A percentile compares a stretch with the other conserved stretches of the same genome.
phyloP scores from a whole-genome alignment of 441 rosid genomes.

The Daphne laureola region DNA sequence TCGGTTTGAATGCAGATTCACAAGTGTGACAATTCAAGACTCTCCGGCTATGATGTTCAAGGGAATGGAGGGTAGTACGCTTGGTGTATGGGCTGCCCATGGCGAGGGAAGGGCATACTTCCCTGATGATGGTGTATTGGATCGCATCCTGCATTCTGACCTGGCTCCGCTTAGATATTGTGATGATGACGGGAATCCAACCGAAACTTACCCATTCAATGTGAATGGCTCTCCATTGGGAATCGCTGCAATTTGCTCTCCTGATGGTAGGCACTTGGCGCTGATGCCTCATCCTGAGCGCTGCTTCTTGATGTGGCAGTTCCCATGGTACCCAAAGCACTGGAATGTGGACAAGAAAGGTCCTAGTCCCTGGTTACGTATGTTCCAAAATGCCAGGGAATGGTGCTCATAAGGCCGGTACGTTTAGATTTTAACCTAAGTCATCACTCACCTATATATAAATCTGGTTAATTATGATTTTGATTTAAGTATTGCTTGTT shows the following conservation, averaged over 20 bases:
- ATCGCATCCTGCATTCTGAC: slow-evolving; percentile 56
- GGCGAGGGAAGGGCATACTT: slow-evolving; percentile 97
- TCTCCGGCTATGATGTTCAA: slow-evolving; percentile 91
- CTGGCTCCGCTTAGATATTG: slow-evolving; percentile 85
- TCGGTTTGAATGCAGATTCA: slow-evolving; percentile 87
- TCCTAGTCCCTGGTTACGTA: slow-evolving; percentile 18
- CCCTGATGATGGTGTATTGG: slow-evolving; percentile 86
- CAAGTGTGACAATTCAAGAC: slow-evolving; percentile 65
- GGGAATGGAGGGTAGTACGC: slow-evolving; percentile 92
- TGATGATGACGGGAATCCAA: slow-evolving; percentile 77
- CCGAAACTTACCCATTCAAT: slow-evolving; percentile 87
- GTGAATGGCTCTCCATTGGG: slow-evolving; percentile 91
- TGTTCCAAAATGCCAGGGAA: slow-evolving; percentile 24
- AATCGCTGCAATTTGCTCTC: slow-evolving; percentile 88
- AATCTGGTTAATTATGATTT: too few relatives aligned
- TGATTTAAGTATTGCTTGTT: too few relatives aligned
- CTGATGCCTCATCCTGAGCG: slow-evolving; percentile 99
- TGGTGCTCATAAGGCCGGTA: slow-evolving; percentile 65
- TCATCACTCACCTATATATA: too few relatives aligned
- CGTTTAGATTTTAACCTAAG: neutral
- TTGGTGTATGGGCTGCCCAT: slow-evolving; percentile 98
- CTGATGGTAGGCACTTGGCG: slow-evolving; percentile 93
- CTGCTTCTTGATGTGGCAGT: slow-evolving; percentile 99
- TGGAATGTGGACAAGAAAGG: slow-evolving; percentile 37
- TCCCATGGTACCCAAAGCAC: slow-evolving; percentile 82